Evolutionary conservation across 2,329 filamentous ascomycete species (phyloP).

Genomic region (Purpureocillium lavendulum): DNA sequence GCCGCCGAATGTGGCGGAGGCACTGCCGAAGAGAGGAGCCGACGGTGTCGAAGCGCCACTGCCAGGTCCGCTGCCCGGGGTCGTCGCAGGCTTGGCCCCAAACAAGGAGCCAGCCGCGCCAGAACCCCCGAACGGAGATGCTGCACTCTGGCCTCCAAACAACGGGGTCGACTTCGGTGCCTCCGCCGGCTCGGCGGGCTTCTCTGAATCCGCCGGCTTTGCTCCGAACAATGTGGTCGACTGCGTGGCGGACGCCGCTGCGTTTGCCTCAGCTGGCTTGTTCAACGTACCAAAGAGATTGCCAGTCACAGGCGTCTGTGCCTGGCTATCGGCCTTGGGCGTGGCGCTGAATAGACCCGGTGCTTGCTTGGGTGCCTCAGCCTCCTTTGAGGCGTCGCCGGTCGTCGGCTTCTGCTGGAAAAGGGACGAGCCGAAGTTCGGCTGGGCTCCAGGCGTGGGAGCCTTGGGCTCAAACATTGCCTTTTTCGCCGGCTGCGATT

Average conservation of each 20-base stretch:
- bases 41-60: slow-evolving; percentile 8
- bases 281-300: slow-evolving; percentile 27
- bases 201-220: slow-evolving; percentile 19
- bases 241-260: slow-evolving; percentile 13
- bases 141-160: slow-evolving; percentile 4
- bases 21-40: slow-evolving; percentile 19
- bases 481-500: slow-evolving; percentile 26
- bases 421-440: slow-evolving; percentile 18
- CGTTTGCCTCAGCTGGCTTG: slow-evolving; percentile 1
- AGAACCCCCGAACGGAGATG: slow-evolving; percentile 1
- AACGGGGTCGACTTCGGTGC: slow-evolving; percentile 9
- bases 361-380: slow-evolving; percentile 16
- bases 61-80: slow-evolving; percentile 4
- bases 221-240: slow-evolving; percentile 25
- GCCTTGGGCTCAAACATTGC: slow-evolving; percentile 21
- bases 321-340: slow-evolving; percentile 14
- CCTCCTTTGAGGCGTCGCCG: slow-evolving; percentile 16
- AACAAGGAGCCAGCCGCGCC: slow-evolving; percentile 19
- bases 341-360: slow-evolving; percentile 15
- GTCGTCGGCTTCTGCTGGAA: slow-evolving; percentile 23
- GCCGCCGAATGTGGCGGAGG: slow-evolving; percentile 9
- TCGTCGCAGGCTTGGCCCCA: slow-evolving; percentile 14
- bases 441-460: slow-evolving; percentile 15
- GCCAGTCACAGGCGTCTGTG: slow-evolving; percentile 16
- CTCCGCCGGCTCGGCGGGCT: slow-evolving; percentile 11